A percentile compares a stretch with the other conserved stretches of the same genome.
phyloP scores from a whole-genome alignment of 1,139 yeast species.

The Ogataea hybrid region DNA sequence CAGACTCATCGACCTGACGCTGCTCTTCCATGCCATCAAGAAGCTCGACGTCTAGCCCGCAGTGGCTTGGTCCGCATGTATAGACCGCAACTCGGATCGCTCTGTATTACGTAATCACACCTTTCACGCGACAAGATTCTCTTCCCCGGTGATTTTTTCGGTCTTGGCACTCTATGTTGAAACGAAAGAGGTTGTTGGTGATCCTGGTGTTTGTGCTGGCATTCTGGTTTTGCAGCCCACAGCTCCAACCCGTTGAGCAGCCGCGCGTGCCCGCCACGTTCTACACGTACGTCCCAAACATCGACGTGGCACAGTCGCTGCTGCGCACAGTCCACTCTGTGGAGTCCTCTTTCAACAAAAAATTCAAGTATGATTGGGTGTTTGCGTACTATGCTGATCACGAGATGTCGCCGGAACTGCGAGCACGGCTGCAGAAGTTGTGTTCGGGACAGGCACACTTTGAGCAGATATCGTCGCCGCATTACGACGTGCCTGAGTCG shows the following conservation, averaged over 20 bases:
- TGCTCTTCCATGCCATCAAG: conserved; percentile 12
- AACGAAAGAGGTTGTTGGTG: background rate
- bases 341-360: conserved; percentile 67
- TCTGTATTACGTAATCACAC: background rate
- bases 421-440: conserved; percentile 32
- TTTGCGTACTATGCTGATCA: conserved; percentile 45
- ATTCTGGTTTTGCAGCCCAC: background rate
- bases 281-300: conserved; percentile 24
- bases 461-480: conserved; percentile 41
- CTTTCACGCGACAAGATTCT: background rate
- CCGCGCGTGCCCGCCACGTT: conserved; percentile 19
- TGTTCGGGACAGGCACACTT: conserved; percentile 44
- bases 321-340: conserved; percentile 60
- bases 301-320: conserved; percentile 27
- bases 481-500: conserved; percentile 44
- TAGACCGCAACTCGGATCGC: background rate
- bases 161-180: background rate
- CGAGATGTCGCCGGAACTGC: conserved; percentile 41
- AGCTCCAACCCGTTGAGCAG: background rate
- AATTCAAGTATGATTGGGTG: conserved; percentile 70
- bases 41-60: conserved; percentile 6
- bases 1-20: conserved; percentile 11
- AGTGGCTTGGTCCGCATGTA: background rate
- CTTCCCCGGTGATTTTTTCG: background rate
- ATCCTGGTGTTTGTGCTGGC: background rate